phyloP scores from a whole-genome alignment of 768 basidiomycete genomes.

The Epithele typhae region DNA sequence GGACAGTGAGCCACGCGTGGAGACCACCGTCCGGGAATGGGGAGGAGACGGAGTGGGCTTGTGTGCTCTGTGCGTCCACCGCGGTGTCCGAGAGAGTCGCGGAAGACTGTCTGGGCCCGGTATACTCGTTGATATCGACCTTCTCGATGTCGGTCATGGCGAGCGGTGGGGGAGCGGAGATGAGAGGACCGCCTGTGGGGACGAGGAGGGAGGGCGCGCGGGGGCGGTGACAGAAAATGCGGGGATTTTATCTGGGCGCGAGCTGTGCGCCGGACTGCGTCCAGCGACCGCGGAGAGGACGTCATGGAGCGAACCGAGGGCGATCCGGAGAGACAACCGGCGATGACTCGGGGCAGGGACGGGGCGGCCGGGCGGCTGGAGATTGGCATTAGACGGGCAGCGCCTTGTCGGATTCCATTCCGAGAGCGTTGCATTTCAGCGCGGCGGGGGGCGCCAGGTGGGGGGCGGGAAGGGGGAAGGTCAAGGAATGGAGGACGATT shows the following conservation, averaged over 20 bases:
- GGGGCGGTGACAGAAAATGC: neutral
- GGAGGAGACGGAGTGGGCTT: neutral
- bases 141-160: too few relatives aligned
- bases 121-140: too few relatives aligned
- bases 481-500: constrained; percentile 1
- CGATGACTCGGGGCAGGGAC: too few relatives aligned
- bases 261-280: constrained; percentile 14
- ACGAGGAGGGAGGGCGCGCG: neutral
- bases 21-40: constrained; percentile 26
- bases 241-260: constrained; percentile 10
- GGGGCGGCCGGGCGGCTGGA: too few relatives aligned
- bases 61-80: neutral
- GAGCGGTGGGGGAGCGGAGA: neutral
- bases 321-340: too few relatives aligned
- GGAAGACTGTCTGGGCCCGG: too few relatives aligned
- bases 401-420: too few relatives aligned
- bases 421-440: too few relatives aligned
- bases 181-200: too few relatives aligned
- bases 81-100: too few relatives aligned
- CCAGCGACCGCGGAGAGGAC: constrained; percentile 1
- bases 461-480: neutral
- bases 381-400: too few relatives aligned
- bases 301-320: constrained; percentile 3
- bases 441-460: too few relatives aligned
- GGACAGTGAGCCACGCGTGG: constrained; percentile 43